Conservation (phyloP, 495 filamentous ascomycete genomes). For the Corynascus novoguineensis region DNA sequence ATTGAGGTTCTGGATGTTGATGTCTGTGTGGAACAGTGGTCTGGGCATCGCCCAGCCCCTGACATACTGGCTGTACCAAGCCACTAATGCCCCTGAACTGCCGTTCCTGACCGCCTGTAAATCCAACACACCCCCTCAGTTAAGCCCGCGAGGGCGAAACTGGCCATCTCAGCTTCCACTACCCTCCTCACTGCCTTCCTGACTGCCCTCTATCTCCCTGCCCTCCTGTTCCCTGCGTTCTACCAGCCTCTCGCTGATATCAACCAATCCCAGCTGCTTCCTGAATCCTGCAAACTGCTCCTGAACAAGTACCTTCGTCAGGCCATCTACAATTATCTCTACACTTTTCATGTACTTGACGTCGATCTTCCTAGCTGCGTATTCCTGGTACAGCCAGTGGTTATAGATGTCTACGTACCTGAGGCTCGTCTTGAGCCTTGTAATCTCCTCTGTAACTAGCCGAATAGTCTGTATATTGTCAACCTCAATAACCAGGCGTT, state of each 20-base stretch:
- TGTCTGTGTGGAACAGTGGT: too few species aligned
- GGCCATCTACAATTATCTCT: neutral
- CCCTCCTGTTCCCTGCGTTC: neutral
- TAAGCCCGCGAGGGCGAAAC: neutral
- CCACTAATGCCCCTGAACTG: too few species aligned
- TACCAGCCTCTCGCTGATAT: neutral
- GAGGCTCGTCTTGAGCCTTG: neutral
- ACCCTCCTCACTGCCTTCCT: too few species aligned
- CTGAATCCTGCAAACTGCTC: neutral
- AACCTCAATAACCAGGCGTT: too few species aligned
- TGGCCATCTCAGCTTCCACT: neutral
- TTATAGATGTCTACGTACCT: neutral
- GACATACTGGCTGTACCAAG: too few species aligned
- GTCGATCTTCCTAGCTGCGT: neutral
- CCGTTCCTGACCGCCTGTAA: too few species aligned
- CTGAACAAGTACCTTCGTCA: neutral
- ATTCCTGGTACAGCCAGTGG: neutral
- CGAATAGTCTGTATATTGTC: too few species aligned
- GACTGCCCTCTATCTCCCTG: neutral
- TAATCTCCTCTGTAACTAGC: neutral
- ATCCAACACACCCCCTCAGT: neutral
- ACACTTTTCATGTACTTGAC: neutral
- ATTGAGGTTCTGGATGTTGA: too few species aligned
- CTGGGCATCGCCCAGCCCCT: too few species aligned
- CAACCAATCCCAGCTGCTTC: neutral